Conservation (phyloP, 352 stramenopile genomes). For the Globisporangium iwayamae region DNA sequence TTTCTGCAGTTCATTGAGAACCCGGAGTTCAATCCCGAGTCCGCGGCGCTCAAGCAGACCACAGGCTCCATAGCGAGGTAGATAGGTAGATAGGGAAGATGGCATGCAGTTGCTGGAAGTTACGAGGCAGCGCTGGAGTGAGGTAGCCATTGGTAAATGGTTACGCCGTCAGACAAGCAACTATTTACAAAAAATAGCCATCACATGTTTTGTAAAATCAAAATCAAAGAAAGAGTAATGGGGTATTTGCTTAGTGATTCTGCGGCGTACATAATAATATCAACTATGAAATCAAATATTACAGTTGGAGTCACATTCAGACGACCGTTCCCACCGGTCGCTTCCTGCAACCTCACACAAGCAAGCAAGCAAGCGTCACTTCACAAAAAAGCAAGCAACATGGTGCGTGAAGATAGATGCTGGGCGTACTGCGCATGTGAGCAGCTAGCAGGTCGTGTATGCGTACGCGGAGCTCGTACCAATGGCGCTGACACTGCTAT, state of each 20-base stretch:
- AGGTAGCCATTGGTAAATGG: too few relatives aligned
- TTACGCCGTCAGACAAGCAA: too few relatives aligned
- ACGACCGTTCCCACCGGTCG: slow-evolving; percentile 8
- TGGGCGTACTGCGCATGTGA: background rate
- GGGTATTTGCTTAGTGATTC: too few relatives aligned
- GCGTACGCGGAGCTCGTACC: background rate
- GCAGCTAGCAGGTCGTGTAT: background rate
- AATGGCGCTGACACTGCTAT: background rate
- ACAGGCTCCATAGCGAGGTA: slow-evolving; percentile 4
- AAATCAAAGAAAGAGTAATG: too few relatives aligned
- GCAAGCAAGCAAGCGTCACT: background rate
- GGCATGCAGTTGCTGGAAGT: too few relatives aligned
- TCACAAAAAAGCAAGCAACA: background rate
- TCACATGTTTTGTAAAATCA: too few relatives aligned
- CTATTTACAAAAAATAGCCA: too few relatives aligned
- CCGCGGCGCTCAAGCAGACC: slow-evolving; percentile 46
- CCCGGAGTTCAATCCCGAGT: slow-evolving; percentile 92
- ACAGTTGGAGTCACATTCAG: background rate
- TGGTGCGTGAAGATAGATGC: slow-evolving; percentile 3
- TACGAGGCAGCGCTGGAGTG: too few relatives aligned
- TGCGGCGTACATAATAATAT: background rate
- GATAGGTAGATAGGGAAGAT: too few relatives aligned
- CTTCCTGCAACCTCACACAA: slow-evolving; percentile 7
- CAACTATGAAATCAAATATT: background rate
- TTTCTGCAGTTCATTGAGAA: slow-evolving; percentile 93